Conservation (phyloP, 2,329 filamentous ascomycete species). For the Aureobasidium namibiae region DNA sequence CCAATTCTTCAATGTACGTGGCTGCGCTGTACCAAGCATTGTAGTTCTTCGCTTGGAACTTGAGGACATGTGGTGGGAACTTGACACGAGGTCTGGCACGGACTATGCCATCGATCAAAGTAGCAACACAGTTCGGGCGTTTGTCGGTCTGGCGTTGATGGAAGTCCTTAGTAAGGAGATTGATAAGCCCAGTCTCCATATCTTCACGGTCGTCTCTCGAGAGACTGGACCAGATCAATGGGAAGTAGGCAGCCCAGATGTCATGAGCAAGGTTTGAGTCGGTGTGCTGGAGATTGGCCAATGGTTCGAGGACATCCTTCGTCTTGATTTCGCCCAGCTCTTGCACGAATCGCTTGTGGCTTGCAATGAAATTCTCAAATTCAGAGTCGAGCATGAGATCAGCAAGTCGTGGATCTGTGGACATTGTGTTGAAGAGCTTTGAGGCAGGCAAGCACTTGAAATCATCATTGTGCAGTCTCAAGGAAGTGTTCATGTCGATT, state of each 20-base stretch:
- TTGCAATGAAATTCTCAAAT: conserved; percentile 68
- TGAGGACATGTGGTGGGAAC: conserved; percentile 90
- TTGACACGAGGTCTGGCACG: conserved; percentile 81
- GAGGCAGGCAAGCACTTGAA: conserved; percentile 71
- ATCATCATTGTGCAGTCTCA: conserved; percentile 75
- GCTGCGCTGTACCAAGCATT: conserved; percentile 96
- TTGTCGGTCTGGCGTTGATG: conserved; percentile 91
- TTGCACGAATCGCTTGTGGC: conserved; percentile 72
- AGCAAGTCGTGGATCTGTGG: conserved; percentile 55
- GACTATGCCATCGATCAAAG: conserved; percentile 78
- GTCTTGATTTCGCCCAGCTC: conserved; percentile 81
- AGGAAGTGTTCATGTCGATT: conserved; percentile 71
- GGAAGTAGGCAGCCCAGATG: conserved; percentile 86
- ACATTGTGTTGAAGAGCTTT: conserved; percentile 63
- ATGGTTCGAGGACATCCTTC: conserved; percentile 79
- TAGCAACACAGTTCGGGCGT: conserved; percentile 90
- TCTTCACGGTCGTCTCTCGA: conserved; percentile 82
- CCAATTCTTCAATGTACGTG: conserved; percentile 80
- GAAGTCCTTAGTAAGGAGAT: conserved; percentile 86
- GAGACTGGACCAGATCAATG: conserved; percentile 85
- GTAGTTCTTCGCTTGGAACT: conserved; percentile 88
- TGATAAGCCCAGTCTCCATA: conserved; percentile 84
- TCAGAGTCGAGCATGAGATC: conserved; percentile 72
- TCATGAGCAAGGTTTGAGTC: conserved; percentile 75
- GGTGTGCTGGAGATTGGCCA: conserved; percentile 85